phyloP scores from a whole-genome alignment of 129 eudicot genomes.

The Solidago caesia region DNA sequence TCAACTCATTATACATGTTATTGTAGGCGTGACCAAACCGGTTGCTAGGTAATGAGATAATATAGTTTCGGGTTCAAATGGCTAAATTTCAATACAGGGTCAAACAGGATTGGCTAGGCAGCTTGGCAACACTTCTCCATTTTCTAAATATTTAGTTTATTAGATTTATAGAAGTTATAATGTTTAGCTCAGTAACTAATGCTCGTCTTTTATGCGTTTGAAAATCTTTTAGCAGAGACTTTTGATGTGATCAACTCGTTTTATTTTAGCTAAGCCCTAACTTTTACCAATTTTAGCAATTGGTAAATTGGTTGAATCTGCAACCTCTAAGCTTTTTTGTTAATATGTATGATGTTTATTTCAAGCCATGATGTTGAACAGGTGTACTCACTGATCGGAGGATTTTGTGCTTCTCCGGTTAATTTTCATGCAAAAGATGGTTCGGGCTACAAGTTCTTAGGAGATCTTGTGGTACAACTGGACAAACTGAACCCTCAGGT shows the following conservation, averaged over 20 bases:
- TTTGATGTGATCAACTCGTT: too few species aligned
- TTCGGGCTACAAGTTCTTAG: conserved; percentile 90
- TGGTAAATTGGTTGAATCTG: too few species aligned
- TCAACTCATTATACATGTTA: not conserved
- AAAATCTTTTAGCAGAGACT: too few species aligned
- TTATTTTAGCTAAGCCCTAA: too few species aligned
- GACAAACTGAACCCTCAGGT: conserved; percentile 99
- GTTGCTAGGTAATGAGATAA: not conserved
- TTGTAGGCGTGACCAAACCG: not conserved
- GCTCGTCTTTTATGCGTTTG: too few species aligned
- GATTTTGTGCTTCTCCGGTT: conserved; percentile 88
- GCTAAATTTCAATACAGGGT: not conserved
- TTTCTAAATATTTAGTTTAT: too few species aligned
- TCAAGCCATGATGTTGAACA: conserved; percentile 20
- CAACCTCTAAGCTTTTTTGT: not conserved
- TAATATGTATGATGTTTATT: not conserved
- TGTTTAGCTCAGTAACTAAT: too few species aligned
- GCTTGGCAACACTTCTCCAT: too few species aligned
- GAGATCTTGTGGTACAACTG: conserved; percentile 77
- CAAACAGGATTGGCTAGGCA: too few species aligned
- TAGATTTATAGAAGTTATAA: too few species aligned
- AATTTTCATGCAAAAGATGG: conserved; percentile 93
- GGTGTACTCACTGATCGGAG: conserved; percentile 88
- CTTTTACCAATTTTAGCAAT: too few species aligned
- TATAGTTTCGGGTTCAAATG: not conserved